Percentiles rank a stretch among this genome's conserved stretches.
Evolutionary conservation across 2,329 filamentous ascomycete species (phyloP).

Genomic region (Trichoderma harzianum): DNA sequence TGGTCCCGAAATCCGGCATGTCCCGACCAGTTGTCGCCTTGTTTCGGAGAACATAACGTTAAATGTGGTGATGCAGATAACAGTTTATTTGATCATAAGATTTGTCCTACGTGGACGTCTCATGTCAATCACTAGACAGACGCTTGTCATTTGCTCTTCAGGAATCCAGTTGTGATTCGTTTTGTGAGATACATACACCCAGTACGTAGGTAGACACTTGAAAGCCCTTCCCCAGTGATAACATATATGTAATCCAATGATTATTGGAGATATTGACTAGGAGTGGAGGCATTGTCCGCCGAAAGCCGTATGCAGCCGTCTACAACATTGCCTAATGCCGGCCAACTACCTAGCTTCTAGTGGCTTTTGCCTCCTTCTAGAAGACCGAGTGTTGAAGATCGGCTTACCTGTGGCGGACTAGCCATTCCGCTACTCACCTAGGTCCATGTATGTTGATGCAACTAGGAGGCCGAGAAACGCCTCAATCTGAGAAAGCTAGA

Average conservation of each 20-base stretch:
- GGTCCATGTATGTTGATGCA: neutral
- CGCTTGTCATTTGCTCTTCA: neutral
- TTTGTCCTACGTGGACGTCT: neutral
- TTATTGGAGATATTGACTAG: no score
- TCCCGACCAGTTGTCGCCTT: neutral
- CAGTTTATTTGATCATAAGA: neutral
- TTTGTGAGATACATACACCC: neutral
- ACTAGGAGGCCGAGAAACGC: neutral
- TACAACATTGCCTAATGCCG: neutral
- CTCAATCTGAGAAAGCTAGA: neutral
- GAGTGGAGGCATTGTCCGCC: neutral
- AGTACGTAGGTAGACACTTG: neutral
- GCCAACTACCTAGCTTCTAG: neutral
- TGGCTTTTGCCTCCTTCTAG: neutral
- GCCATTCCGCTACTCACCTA: neutral
- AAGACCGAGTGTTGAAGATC: neutral
- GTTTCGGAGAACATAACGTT: neutral
- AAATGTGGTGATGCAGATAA: neutral
- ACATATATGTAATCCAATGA: neutral
- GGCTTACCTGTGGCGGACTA: neutral
- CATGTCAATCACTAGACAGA: neutral
- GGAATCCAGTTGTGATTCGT: neutral
- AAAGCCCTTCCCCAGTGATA: neutral
- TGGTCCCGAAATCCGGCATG: neutral
- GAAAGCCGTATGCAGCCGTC: slow-evolving; percentile 2